Evolutionary conservation across 1,284 basidiomycete genomes (phyloP).

Genomic region (Mycosarcoma maydis): DNA sequence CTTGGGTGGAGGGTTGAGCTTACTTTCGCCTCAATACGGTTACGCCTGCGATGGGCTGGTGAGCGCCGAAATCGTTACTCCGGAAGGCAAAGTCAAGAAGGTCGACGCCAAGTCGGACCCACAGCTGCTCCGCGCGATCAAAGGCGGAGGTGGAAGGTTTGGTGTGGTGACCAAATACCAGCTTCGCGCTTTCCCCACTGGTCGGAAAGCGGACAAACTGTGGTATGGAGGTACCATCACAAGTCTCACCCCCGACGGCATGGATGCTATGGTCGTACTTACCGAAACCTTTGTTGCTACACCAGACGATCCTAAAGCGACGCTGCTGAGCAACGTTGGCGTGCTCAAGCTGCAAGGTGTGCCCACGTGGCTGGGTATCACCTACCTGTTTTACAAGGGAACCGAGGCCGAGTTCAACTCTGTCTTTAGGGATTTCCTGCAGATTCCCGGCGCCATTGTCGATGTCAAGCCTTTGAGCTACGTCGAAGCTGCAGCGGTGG

Average conservation of each 20-base stretch:
- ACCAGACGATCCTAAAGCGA: constrained; percentile 25
- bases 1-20: constrained; percentile 45
- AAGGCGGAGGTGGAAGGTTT: constrained; percentile 47
- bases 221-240: constrained; percentile 38
- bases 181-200: constrained; percentile 17
- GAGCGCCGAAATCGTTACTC: constrained; percentile 22
- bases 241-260: not conserved
- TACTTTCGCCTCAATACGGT: constrained; percentile 35
- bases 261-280: constrained; percentile 10
- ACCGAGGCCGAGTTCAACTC: constrained; percentile 7
- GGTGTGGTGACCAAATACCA: constrained; percentile 50
- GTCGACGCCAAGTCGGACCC: constrained; percentile 12
- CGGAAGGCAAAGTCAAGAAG: constrained; percentile 11
- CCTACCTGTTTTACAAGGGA: constrained; percentile 30
- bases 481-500: constrained; percentile 8
- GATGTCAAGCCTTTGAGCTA: constrained; percentile 23
- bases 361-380: constrained; percentile 8
- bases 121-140: constrained; percentile 35
- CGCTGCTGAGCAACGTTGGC: constrained; percentile 25
- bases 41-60: constrained; percentile 43
- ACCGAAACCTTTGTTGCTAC: constrained; percentile 24
- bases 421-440: constrained; percentile 12
- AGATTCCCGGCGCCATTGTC: constrained; percentile 13
- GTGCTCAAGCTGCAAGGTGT: constrained; percentile 15
- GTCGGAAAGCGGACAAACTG: constrained; percentile 11